These are phyloP conservation scores for Podila clonocystis DNA, from an alignment of 192 early-diverging fungal species.

Conservation along the genomic window DNA sequence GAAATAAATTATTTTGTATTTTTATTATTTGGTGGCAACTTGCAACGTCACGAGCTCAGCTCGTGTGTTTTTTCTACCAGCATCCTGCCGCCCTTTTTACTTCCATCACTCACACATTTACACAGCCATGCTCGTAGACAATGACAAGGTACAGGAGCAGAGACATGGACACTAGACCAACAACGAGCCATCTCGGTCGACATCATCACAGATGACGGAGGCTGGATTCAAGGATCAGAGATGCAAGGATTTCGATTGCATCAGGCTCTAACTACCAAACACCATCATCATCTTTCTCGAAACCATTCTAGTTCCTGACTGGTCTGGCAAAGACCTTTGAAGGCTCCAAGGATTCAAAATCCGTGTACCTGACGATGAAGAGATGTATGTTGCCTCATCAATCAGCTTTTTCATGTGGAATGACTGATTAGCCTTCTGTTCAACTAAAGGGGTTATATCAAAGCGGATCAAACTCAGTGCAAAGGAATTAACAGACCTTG, in stretches of 20 bases:
- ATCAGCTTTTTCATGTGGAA: background rate
- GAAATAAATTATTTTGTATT: background rate
- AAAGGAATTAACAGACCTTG: no score
- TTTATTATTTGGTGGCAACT: background rate
- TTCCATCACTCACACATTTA: background rate
- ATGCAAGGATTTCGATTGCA: background rate
- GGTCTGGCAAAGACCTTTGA: slow-evolving; percentile 50
- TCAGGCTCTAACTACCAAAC: background rate
- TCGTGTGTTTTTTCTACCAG: background rate
- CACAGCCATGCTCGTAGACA: slow-evolving; percentile 1
- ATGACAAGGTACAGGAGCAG: background rate
- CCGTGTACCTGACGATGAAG: slow-evolving; percentile 48
- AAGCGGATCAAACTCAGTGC: no score
- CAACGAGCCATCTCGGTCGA: background rate
- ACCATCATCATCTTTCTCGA: background rate
- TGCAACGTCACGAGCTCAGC: no score
- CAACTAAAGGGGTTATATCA: background rate
- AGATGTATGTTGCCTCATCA: slow-evolving; percentile 14
- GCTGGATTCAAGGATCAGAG: background rate
- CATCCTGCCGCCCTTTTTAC: background rate
- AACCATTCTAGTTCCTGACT: slow-evolving; percentile 37
- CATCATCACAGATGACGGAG: background rate
- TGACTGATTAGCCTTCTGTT: no score
- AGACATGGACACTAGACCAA: background rate
- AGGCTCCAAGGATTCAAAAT: slow-evolving; percentile 31